Conservation (phyloP, 306 rosid species). For the Quercus alba region DNA sequence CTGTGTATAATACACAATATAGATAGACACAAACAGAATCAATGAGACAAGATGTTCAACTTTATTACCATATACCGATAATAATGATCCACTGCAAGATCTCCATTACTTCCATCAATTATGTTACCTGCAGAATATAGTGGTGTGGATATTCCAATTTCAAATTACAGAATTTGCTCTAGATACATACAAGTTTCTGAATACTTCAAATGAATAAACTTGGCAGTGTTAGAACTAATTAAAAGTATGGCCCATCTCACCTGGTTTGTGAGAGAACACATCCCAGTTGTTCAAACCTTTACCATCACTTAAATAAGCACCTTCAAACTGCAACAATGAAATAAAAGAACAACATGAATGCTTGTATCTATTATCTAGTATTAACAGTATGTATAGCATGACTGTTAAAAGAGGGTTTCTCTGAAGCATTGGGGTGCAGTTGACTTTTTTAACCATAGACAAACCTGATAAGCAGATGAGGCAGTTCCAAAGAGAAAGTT, state of each 20-base stretch:
- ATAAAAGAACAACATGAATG: too few relatives aligned
- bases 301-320: slow-evolving; percentile 59
- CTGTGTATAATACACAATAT: too few relatives aligned
- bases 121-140: slow-evolving; percentile 36
- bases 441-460: background rate
- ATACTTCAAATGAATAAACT: too few relatives aligned
- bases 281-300: slow-evolving; percentile 70
- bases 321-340: slow-evolving; percentile 45
- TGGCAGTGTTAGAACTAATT: too few relatives aligned
- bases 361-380: too few relatives aligned
- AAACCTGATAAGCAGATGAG: slow-evolving; percentile 66
- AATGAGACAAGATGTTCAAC: background rate
- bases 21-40: too few relatives aligned
- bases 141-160: too few relatives aligned
- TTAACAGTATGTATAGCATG: too few relatives aligned
- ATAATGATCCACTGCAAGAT: slow-evolving; percentile 70
- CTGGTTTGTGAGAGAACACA: slow-evolving; percentile 57
- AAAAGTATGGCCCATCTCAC: slow-evolving; percentile 13
- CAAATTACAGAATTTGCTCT: too few relatives aligned
- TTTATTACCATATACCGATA: slow-evolving; percentile 51
- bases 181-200: too few relatives aligned
- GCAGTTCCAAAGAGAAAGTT: slow-evolving; percentile 71
- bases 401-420: too few relatives aligned
- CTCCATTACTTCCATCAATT: slow-evolving; percentile 62
- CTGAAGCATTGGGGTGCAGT: too few relatives aligned